Evolutionary conservation across 169 alveolate species (phyloP), one percentile per base, ranked within the genome.

Genomic region (Miamiensis avidus): DNA sequence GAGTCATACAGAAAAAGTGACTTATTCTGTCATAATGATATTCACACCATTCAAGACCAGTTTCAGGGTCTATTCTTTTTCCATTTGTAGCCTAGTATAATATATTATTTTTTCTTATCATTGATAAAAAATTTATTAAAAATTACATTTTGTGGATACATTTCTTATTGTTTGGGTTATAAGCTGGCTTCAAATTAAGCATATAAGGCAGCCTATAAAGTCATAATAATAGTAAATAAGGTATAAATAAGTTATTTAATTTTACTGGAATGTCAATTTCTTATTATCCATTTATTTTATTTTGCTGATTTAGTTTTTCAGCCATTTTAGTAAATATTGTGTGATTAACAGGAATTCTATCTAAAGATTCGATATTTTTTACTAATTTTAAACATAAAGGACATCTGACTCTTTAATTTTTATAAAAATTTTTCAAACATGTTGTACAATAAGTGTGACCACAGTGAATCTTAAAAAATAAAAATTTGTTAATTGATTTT

Each of bases 371-470:
- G 1, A 85, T 76, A 34, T 85, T 78, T 75, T 85, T 85, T 11
- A 85, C 76, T 78, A 85, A 79, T 74, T 85, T 85, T 34, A 85
- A 81, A 34, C 89, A 85, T 6, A 85, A 78, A 0, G 89, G 89
- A 31, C 89, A 85, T 85, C 89, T 85, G 25, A 85, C 89, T 85
- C 86, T 78, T 74, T 78, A 31, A 79, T 85, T 85, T 79, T 81
- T 85, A 81, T 78, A 81, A 76, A 85, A 85, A 85, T 85, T 85
- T 0, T 65, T 78, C 4, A 85, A 78, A 74, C 89, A 85, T 33
- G 88, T 34, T 4, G 91, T 76, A 34, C 88, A 87, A 73, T 82
- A 81, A 25, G 91, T 87, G 32, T 87, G 91, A 11, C 91, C 91
- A 77, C 88, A 82, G 34, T 87, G 87, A 69, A 87, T 69, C 69